Conservation (phyloP, 2,329 filamentous ascomycete genomes). For the Penicillium vulpinum region DNA sequence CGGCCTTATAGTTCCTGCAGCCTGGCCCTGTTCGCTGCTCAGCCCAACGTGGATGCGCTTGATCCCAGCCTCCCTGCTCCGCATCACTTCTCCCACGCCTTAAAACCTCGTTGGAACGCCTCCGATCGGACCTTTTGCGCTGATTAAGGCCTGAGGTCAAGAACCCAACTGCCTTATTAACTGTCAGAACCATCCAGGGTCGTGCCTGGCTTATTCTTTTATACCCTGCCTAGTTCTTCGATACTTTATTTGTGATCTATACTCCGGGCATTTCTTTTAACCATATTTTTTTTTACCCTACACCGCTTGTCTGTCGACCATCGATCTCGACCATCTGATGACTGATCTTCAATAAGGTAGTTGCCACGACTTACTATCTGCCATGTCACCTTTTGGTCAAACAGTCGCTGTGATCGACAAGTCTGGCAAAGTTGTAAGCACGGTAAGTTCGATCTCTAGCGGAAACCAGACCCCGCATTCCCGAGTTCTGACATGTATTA, state of each 20-base stretch:
- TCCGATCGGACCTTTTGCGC: constrained; percentile 16
- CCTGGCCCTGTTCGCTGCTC: constrained; percentile 19
- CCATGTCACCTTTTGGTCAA: constrained; percentile 53
- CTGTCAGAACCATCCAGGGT: background rate
- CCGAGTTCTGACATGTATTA: constrained; percentile 41
- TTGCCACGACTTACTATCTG: constrained; percentile 12
- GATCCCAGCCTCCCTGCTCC: constrained; percentile 19
- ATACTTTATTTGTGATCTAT: constrained; percentile 6
- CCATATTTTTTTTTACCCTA: background rate
- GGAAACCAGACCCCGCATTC: constrained; percentile 15
- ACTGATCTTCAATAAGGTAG: constrained; percentile 15
- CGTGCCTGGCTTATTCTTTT: constrained; percentile 1
- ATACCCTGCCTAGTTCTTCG: background rate
- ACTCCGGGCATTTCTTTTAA: background rate
- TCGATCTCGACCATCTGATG: constrained; percentile 17
- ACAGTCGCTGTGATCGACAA: constrained; percentile 88
- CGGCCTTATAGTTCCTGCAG: constrained; percentile 11
- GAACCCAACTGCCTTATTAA: constrained; percentile 6
- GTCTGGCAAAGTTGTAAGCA: constrained; percentile 87
- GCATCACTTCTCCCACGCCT: constrained; percentile 14
- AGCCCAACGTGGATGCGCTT: constrained; percentile 25
- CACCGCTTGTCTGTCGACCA: constrained; percentile 16
- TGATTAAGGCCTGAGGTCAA: constrained; percentile 8
- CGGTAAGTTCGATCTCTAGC: constrained; percentile 55
- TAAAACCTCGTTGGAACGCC: constrained; percentile 6